Base-by-base conservation (phyloP, 176 grass and related monocot species). In the Oryza australiensis region DNA sequence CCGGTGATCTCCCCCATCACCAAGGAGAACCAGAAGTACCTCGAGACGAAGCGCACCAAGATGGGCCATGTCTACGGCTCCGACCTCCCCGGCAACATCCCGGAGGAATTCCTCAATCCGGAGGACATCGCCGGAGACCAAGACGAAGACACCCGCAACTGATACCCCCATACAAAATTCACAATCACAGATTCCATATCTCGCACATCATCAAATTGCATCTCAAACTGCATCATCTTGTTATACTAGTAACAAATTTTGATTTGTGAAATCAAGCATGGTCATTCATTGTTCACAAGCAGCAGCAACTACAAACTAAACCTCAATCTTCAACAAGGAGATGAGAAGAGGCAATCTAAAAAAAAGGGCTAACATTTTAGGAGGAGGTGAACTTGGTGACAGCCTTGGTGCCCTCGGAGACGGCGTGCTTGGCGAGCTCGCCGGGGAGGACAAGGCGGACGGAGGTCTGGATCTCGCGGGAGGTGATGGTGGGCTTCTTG, bases 31-130 rank as follows among this genome's bases (percentile, higher is more conserved):
- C 78, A 93, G 79, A 98, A 33, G 28, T 95, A 98, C 51, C 84
- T 98, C n/a, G 96, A 98, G 85, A 95, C 95, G 4, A 98, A 98
- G 86, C 71, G 95, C 42, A 95, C 90, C 2, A 98, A 93, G 69
- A 95, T 95, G 96, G 92, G 96, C 0, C 96, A 99, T 26, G 81
- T 99, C 72, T 99, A 99, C 62, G 96, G 93, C 42, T 95, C 96
- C 65, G 96, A 99, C 90, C 92, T 99, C 7, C 90, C 87, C 2
- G 93, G 80, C 57, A 86, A 29, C 70, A 57, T 89, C 26, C 76
- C 91, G 15, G 78, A 81, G 74, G 87, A 91, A 76, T 93, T 94
- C 82, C 22, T 62, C 74, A 76, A 80, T 10, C 42, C 72, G 5
- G 79, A 90, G 26, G 85, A 83, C 51, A 5, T 40, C 20, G n/a